Evolutionary conservation across 768 basidiomycete species (phyloP).

Genomic region (Mycena rebaudengoi): DNA sequence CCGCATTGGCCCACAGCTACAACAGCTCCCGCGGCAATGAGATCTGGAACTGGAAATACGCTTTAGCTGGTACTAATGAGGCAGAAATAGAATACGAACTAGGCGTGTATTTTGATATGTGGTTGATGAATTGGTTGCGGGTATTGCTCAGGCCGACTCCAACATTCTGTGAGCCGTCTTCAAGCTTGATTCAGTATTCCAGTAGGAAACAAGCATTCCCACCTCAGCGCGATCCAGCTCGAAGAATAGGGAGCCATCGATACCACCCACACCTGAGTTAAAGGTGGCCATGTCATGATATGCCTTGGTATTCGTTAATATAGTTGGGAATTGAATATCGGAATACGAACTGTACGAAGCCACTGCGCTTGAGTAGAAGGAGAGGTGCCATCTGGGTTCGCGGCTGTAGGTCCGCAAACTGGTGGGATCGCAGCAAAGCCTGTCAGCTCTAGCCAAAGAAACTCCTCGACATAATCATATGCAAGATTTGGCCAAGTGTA

Average conservation of each 20-base stretch:
- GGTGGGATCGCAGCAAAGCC: constrained; percentile 8
- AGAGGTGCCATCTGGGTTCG: constrained; percentile 10
- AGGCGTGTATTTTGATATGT: constrained; percentile 12
- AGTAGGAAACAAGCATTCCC: background rate
- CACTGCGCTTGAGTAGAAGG: constrained; percentile 15
- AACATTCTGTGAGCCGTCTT: constrained; percentile 7
- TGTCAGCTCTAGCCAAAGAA: constrained; percentile 14
- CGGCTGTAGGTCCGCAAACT: background rate
- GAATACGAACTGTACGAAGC: constrained; percentile 8
- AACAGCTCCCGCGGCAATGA: constrained; percentile 18
- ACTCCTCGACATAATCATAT: constrained; percentile 14
- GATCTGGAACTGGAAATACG: constrained; percentile 6
- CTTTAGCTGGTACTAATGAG: background rate
- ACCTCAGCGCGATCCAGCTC: constrained; percentile 18
- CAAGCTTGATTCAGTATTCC: background rate
- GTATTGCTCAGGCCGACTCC: constrained; percentile 11
- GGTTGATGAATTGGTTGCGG: background rate
- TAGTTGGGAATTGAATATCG: background rate
- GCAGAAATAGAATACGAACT: background rate
- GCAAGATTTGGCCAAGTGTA: constrained; percentile 17
- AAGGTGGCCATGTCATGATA: constrained; percentile 19
- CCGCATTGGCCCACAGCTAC: constrained; percentile 6
- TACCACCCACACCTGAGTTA: constrained; percentile 8
- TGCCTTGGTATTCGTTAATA: background rate
- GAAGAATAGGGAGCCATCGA: constrained; percentile 14